A percentile compares a stretch with the other conserved stretches of the same genome.
These are phyloP conservation scores for Staphylotrichum longicolle DNA, from an alignment of 495 filamentous ascomycete species.

Conservation along the genomic window DNA sequence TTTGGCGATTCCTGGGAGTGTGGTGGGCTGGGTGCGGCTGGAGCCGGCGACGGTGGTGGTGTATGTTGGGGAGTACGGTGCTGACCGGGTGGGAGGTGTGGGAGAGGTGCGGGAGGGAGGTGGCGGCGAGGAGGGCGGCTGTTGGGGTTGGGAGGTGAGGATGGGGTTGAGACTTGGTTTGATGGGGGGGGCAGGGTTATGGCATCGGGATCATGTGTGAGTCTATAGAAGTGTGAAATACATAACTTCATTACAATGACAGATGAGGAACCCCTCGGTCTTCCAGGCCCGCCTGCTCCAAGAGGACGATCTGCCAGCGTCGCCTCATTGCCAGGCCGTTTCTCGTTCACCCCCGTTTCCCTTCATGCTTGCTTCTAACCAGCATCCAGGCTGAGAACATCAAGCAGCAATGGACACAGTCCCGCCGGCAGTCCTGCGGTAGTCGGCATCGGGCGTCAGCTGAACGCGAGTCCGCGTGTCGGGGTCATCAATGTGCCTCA, in stretches of 20 bases:
- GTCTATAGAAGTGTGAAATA: no score
- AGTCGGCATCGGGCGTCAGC: constrained; percentile 5
- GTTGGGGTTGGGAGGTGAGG: neutral
- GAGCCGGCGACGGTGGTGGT: constrained; percentile 43
- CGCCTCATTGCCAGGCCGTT: no score
- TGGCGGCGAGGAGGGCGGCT: constrained; percentile 15
- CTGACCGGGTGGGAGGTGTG: constrained; percentile 58
- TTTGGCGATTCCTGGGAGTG: constrained; percentile 52
- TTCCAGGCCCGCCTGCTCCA: no score
- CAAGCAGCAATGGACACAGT: constrained; percentile 12
- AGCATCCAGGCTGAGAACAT: neutral
- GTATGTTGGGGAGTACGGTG: constrained; percentile 58
- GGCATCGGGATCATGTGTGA: no score
- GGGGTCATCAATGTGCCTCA: neutral
- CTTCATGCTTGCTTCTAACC: no score
- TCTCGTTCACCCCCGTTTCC: no score
- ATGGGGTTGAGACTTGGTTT: neutral
- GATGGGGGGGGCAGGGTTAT: no score
- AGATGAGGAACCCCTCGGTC: no score
- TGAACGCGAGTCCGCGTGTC: constrained; percentile 1
- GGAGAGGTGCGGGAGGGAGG: constrained; percentile 46
- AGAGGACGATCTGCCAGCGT: no score
- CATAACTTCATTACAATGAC: no score
- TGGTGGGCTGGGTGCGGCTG: constrained; percentile 55
- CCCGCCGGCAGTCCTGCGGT: constrained; percentile 12